phyloP scores from a whole-genome alignment of 306 rosid species.

The Hippophae gyantsensis region DNA sequence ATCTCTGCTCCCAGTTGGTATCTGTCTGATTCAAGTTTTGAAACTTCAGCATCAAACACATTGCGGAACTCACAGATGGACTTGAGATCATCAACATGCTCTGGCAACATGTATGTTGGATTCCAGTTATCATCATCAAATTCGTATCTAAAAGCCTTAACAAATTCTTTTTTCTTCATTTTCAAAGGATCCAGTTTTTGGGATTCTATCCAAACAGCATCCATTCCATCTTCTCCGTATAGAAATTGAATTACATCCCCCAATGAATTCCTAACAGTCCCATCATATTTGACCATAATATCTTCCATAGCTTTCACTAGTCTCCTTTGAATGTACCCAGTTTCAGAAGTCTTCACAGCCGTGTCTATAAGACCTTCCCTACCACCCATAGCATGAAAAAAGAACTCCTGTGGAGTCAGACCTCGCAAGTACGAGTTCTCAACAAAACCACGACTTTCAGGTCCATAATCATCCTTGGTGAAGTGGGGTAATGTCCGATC shows the following conservation, averaged over 20 bases:
- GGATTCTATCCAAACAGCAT: slow-evolving; percentile 93
- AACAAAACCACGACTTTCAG: slow-evolving; percentile 99
- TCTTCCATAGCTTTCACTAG: slow-evolving; percentile 99
- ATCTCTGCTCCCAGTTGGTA: slow-evolving; percentile 81
- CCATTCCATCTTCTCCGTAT: slow-evolving; percentile 99
- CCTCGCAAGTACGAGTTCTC: slow-evolving; percentile 97
- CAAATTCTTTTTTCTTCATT: slow-evolving; percentile 86
- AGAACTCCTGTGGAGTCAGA: slow-evolving; percentile 96
- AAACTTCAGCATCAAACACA: slow-evolving; percentile 94
- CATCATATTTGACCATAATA: slow-evolving; percentile 98
- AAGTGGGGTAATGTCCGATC: slow-evolving; percentile 96
- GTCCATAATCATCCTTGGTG: slow-evolving; percentile 91
- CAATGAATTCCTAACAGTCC: slow-evolving; percentile 94
- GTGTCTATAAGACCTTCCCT: slow-evolving; percentile 99
- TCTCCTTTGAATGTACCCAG: slow-evolving; percentile 97
- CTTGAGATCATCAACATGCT: slow-evolving; percentile 91
- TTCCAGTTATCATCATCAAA: slow-evolving; percentile 92
- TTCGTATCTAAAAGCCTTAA: slow-evolving; percentile 69
- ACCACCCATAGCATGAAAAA: slow-evolving; percentile 99
- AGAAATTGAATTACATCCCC: slow-evolving; percentile 98
- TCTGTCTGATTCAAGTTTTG: slow-evolving; percentile 82
- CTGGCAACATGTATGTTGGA: slow-evolving; percentile 89
- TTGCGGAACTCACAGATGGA: slow-evolving; percentile 89
- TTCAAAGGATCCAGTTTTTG: slow-evolving; percentile 92
- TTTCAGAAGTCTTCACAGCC: slow-evolving; percentile 97